These are phyloP conservation scores for Hemisphaericaspora xylanilytica DNA, from an alignment of 1,139 yeast species.

Conservation along the genomic window DNA sequence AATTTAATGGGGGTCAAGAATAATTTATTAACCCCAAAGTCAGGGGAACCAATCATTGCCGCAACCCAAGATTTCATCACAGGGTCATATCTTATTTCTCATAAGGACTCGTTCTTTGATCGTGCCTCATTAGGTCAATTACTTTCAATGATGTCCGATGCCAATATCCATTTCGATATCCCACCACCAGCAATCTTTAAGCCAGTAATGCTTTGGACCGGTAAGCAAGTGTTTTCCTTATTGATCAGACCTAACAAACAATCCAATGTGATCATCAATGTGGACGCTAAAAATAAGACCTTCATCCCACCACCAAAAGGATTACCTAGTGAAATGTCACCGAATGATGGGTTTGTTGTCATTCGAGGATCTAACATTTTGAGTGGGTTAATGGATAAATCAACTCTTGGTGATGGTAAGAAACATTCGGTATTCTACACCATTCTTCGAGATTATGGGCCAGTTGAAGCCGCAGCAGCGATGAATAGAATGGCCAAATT, in stretches of 20 bases:
- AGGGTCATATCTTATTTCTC: conserved; percentile 88
- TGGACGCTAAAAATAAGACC: conserved; percentile 93
- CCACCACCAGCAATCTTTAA: conserved; percentile 95
- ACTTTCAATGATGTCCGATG: conserved; percentile 95
- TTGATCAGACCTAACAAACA: conserved; percentile 77
- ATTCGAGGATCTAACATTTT: conserved; percentile 87
- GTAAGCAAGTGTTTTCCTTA: conserved; percentile 89
- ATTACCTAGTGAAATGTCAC: conserved; percentile 90
- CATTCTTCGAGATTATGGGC: conserved; percentile 90
- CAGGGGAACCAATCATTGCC: conserved; percentile 99
- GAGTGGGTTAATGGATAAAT: conserved; percentile 96
- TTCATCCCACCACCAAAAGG: conserved; percentile 67
- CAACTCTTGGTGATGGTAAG: conserved; percentile 95
- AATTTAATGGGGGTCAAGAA: conserved; percentile 97
- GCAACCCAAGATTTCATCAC: conserved; percentile 99
- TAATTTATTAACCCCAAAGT: conserved; percentile 90
- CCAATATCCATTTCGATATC: conserved; percentile 77
- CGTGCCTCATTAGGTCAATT: conserved; percentile 81
- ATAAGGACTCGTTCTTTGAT: conserved; percentile 90
- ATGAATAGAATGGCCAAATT: conserved; percentile 99
- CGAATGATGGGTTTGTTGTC: conserved; percentile 91
- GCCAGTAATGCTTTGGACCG: conserved; percentile 93
- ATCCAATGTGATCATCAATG: conserved; percentile 79
- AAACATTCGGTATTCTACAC: conserved; percentile 96
- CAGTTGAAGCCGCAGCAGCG: conserved; percentile 90